Base-by-base conservation (phyloP, 306 rosid genomes). In the Calophaca sinica region DNA sequence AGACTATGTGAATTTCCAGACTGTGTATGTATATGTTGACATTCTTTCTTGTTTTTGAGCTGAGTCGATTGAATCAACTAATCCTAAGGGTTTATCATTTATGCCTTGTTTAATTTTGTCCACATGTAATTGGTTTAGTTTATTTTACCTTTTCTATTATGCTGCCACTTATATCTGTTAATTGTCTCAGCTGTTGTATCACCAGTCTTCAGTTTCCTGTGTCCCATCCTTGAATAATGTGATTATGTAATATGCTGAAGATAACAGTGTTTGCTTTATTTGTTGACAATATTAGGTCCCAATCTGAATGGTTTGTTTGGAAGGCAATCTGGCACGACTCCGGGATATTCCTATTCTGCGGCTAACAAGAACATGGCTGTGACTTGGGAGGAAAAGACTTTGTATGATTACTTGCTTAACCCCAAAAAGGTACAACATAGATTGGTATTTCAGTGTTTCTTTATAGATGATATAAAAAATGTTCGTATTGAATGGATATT, bases 311-410 rank as follows among this genome's bases (percentile, higher is more conserved):
- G 96, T 31, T 78, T 93, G 81, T 87, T 93, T n/a, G 98, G 96
- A 73, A 88, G 98, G 89, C 98, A 93, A 82, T 93, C 98, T 26
- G 98, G 98, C 28, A 93, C 98, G 1, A 89, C 92, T 28, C 36
- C 94, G 6, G 98, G 98, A 35, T 93, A 90, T 75, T 93, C 98
- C 5, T 93, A 93, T 65, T 93, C 98, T 6, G 49, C 96, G 1
- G 98, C 98, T 55, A 93, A 93, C 92, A 93, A 93, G 86, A 90
- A 90, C 85, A 93, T 70, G 96, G 98, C 98, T 51, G 96, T 93
- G 76, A 78, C 0, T 11, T 93, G 98, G 98, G 98, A 90, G 80
- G 98, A 93, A 35, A 93, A 90, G 80, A 84, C 98, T 12, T 77
- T 93, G 36, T 93, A 93, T 66, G 96, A 93, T 73, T 93, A 93